Percentiles rank a stretch among this genome's conserved stretches.
Evolutionary conservation across 164 flowering plant genomes (phyloP).

Genomic region (Vitis labrusca): DNA sequence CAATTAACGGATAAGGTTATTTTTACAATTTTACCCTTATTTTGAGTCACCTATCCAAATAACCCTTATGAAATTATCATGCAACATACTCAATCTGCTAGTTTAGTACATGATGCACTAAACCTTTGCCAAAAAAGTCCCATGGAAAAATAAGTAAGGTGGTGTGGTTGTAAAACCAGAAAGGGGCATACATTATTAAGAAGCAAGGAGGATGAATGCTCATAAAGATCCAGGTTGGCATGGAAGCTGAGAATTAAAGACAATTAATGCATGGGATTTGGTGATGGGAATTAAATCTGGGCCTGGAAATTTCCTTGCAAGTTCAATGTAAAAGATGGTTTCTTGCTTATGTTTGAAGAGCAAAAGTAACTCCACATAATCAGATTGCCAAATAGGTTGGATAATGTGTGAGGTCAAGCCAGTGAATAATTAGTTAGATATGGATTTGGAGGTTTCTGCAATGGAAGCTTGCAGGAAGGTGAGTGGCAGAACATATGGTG

Average conservation of each 20-base stretch:
- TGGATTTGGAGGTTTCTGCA: constrained; percentile 22
- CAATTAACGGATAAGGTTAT: fast-evolving
- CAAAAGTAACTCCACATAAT: constrained; percentile 17
- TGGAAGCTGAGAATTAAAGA: constrained; percentile 16
- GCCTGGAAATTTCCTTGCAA: constrained; percentile 37
- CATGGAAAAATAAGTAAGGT: not conserved
- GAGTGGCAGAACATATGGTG: constrained; percentile 47
- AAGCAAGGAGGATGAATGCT: constrained; percentile 14
- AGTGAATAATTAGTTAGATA: constrained; percentile 56
- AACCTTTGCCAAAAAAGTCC: no score
- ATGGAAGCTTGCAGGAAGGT: constrained; percentile 40
- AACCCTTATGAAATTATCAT: no score
- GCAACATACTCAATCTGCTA: no score
- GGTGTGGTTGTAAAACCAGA: constrained; percentile 22
- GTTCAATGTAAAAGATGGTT: constrained; percentile 46
- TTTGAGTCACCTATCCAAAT: no score
- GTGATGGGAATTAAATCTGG: constrained; percentile 32
- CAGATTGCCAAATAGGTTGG: constrained; percentile 34
- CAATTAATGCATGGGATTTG: constrained; percentile 28
- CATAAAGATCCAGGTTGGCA: constrained; percentile 14
- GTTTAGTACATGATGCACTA: no score
- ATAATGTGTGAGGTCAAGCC: constrained; percentile 52
- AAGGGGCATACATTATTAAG: constrained; percentile 8
- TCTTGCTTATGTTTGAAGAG: constrained; percentile 31
- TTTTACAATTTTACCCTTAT: no score